These are phyloP conservation scores for Chenopodium berlandieri DNA, from an alignment of 148 eudicot genomes.

Conservation along the genomic window DNA sequence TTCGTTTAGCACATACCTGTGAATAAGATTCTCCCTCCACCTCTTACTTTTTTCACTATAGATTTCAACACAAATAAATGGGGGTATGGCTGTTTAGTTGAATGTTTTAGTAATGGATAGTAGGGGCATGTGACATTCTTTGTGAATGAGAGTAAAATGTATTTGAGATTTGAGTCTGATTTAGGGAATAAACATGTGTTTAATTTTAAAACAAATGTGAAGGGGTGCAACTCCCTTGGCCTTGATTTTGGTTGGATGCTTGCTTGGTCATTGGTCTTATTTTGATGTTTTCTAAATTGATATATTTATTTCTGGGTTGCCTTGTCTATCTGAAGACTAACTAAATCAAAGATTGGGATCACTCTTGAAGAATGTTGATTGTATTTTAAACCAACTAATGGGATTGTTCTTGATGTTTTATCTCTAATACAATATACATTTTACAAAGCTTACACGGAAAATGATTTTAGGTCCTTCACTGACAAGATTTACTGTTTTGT, in stretches of 20 bases:
- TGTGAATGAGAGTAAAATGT: too few species aligned
- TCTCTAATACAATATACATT: background rate
- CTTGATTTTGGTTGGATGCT: background rate
- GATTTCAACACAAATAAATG: too few species aligned
- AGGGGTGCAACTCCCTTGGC: background rate
- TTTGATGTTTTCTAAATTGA: background rate
- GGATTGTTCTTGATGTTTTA: background rate
- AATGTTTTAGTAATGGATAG: too few species aligned
- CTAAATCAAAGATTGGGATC: background rate
- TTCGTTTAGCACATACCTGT: too few species aligned
- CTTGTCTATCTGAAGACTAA: background rate
- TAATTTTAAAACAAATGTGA: too few species aligned
- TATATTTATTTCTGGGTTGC: background rate
- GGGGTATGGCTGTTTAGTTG: too few species aligned
- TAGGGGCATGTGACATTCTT: too few species aligned
- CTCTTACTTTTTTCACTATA: too few species aligned
- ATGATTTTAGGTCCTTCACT: background rate
- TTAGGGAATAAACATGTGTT: too few species aligned
- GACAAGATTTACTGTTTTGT: constrained; percentile 14
- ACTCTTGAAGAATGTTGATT: background rate
- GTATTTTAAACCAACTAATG: background rate
- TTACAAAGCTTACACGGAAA: background rate
- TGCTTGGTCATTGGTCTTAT: background rate
- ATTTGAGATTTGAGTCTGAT: too few species aligned
- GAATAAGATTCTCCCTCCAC: too few species aligned